Evolutionary conservation across 192 early-diverging fungal species (phyloP).

Genomic region (Gaertneriomyces sp.): DNA sequence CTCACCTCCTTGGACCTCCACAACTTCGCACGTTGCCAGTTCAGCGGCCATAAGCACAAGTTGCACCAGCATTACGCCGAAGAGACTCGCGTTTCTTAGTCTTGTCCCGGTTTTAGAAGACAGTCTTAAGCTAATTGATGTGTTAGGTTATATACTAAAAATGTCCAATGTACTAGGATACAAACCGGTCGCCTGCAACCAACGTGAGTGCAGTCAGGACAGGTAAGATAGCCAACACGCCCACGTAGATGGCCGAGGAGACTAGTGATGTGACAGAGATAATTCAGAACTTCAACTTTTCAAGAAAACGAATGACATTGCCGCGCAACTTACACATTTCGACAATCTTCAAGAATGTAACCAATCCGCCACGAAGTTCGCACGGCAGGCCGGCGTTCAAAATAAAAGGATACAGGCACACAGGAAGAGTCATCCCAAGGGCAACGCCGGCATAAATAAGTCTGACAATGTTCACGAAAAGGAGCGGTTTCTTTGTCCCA

Average conservation of each 20-base stretch:
- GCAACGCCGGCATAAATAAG: neutral
- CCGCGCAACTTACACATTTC: too few species aligned
- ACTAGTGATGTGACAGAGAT: too few species aligned
- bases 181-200: neutral
- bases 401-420: slow-evolving; percentile 1
- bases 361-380: neutral
- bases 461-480: slow-evolving; percentile 1
- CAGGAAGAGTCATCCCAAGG: neutral
- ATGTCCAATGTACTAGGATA: neutral
- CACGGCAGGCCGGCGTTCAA: neutral
- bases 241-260: neutral
- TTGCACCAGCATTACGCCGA: neutral
- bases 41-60: neutral
- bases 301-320: too few species aligned
- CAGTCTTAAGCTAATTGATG: neutral
- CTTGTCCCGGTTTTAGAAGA: neutral
- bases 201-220: neutral
- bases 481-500: too few species aligned
- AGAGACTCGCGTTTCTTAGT: too few species aligned
- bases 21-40: too few species aligned
- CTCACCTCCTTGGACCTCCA: too few species aligned
- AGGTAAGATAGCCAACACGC: neutral
- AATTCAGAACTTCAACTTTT: too few species aligned
- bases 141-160: neutral
- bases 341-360: neutral